Evolutionary conservation across 495 filamentous ascomycete genomes (phyloP), one percentile per base, ranked within the genome.

Genomic region (Penicillium desertorum): DNA sequence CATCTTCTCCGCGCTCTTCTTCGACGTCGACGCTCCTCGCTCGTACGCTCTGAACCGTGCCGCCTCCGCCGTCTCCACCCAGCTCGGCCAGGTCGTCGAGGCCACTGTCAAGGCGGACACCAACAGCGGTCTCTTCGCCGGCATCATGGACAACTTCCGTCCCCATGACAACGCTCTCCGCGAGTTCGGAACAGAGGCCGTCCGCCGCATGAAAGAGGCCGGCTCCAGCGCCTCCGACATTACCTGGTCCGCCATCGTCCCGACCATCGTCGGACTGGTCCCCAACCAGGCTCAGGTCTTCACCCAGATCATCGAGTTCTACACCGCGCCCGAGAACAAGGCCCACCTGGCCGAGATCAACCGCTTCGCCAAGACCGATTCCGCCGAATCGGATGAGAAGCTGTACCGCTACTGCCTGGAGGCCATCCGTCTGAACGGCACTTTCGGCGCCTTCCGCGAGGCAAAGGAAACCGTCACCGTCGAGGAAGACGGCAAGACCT

Each of bases 271-370:
- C 20, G 79, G 80, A 4, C 78, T 85, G 60, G 82, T 89, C 2
- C 83, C 89, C 2, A 90, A 83, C 62, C 88, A 93, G 62, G 83
- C 80, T 5, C 86, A 89, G 66, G 76, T 87, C 59, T 88, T 94
- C 61, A 85, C 88, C 9, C 87, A 90, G 71, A 80, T 89, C 11
- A 79, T 93, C 11, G 90, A 95, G 65, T 92, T 85, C 76, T 95
- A 90, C 74, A 75, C 91, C 27, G 80, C 79, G 1, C 69, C 72
- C 29, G 74, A 80, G 14, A 83, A 84, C 56, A 74, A 78, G 39
- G 47, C 71, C 23, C 77, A 90, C 60, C 68, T 86, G 6, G 74
- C 81, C 2, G 81, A 82, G 30, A 80, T 92, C 62, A 76, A 83
- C 65, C 71, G 70, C 9, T 73, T 86, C 23, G 81, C 79, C 60